phyloP scores from a whole-genome alignment of 768 basidiomycete genomes.

The Serendipita sp. region DNA sequence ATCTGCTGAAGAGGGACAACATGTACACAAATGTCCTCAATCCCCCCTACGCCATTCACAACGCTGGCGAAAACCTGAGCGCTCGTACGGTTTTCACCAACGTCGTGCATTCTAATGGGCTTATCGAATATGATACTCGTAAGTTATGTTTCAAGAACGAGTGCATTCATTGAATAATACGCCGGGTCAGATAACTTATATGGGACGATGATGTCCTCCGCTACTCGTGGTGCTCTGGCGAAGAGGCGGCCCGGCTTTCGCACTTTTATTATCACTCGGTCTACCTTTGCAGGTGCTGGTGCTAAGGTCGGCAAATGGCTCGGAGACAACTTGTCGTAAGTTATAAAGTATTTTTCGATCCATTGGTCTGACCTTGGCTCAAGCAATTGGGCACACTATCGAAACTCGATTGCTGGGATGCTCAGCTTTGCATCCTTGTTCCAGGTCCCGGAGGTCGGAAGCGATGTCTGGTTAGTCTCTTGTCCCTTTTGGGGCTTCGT shows the following conservation, averaged over 20 bases:
- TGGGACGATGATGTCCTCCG: conserved; percentile 54
- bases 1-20: conserved; percentile 1
- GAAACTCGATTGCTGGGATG: conserved; percentile 13
- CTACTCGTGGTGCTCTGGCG: conserved; percentile 44
- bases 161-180: not conserved
- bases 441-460: conserved; percentile 68
- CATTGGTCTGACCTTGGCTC: conserved; percentile 16
- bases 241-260: conserved; percentile 39
- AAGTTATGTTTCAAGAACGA: not conserved
- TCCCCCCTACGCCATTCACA: conserved; percentile 10
- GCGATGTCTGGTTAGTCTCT: conserved; percentile 4
- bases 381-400: conserved; percentile 27
- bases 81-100: conserved; percentile 25
- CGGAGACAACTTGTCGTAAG: conserved; percentile 12
- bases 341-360: conserved; percentile 45
- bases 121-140: conserved; percentile 13
- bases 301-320: conserved; percentile 15
- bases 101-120: conserved; percentile 10
- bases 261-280: conserved; percentile 30
- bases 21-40: conserved; percentile 8
- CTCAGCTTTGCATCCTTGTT: conserved; percentile 33
- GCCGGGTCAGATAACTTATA: conserved; percentile 46
- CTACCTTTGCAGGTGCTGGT: conserved; percentile 18
- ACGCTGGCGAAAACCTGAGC: conserved; percentile 27
- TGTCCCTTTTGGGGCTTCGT: too few relatives aligned